Conservation (phyloP, 2,329 filamentous ascomycete species). For the Neofusicoccum cordaticola region DNA sequence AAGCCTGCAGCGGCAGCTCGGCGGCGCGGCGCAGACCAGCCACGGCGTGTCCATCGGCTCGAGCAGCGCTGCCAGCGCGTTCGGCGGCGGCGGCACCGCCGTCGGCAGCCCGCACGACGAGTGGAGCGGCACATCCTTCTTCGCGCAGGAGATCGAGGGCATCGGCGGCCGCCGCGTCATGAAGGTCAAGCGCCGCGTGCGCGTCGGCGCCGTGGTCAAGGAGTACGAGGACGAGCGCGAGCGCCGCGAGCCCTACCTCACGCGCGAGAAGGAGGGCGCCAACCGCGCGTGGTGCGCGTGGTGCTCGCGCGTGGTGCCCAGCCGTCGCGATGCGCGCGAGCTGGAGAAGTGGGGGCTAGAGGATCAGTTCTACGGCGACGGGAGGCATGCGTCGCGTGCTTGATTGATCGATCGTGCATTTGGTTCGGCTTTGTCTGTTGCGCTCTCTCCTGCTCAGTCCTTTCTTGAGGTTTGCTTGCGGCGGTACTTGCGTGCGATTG, state of each 20-base stretch:
- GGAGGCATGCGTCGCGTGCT: neutral
- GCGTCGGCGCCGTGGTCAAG: slow-evolving; percentile 78
- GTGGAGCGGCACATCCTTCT: slow-evolving; percentile 67
- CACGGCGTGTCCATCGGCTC: neutral
- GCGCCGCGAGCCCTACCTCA: slow-evolving; percentile 57
- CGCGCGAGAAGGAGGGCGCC: slow-evolving; percentile 65
- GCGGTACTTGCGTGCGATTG: no score
- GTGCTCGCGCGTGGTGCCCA: slow-evolving; percentile 72
- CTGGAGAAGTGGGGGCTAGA: neutral
- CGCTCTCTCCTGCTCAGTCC: no score
- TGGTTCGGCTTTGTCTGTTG: no score
- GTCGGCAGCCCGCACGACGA: slow-evolving; percentile 37
- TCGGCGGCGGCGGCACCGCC: slow-evolving; percentile 25
- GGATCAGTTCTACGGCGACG: neutral
- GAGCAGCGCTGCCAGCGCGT: neutral
- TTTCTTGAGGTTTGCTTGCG: no score
- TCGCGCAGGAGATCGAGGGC: slow-evolving; percentile 84
- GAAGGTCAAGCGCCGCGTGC: slow-evolving; percentile 78
- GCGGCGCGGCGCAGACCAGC: neutral
- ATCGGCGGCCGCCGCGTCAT: slow-evolving; percentile 86
- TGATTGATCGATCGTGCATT: neutral
- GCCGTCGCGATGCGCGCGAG: slow-evolving; percentile 37
- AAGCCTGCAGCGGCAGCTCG: neutral
- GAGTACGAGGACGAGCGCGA: slow-evolving; percentile 67
- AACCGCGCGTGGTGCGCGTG: slow-evolving; percentile 87